Base-by-base conservation (phyloP, 768 basidiomycete species). In the Hypsizygus marmoreus region DNA sequence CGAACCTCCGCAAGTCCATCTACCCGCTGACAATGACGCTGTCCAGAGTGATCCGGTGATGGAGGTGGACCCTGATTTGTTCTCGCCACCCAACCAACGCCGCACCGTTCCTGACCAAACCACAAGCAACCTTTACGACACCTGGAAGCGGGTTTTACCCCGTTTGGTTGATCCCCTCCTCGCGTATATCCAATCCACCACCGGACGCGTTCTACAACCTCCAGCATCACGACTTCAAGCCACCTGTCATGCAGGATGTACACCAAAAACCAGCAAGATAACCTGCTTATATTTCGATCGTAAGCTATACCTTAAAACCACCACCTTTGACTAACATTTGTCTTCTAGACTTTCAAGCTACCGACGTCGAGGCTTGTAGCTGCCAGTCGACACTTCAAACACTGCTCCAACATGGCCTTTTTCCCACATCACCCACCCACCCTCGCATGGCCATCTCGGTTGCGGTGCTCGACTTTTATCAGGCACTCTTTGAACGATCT, bases 401-500 rank as follows among this genome's bases (percentile, higher is more conserved):
- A 1, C 65, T 72, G 2, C 49, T 71, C 3, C 23, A 44, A 5
- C 41, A 62, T 37, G 63, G 71, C 2, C 43, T 70, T 2, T 74
- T 72, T 35, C 70, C 69, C 1, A 59, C 57, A 4, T 46, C 65
- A 10, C 63, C 63, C 1, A 40, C 47, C 0, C 45, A 61, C 19
- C 56, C 54, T 5, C 51, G 50, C 11, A 58, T 60, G 39, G 62
- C 64, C 19, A 5, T 60, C 30, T 50, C 70, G 25, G 49, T 70
- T 2, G 57, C 67, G 4, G 50, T 71, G 0, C 45, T 71, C 0
- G 49, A 63, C 1, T 69, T 71, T 40, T 71, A 69, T 42, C 43
- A 33, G 0, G 56, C 62, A 1, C 47, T 71, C 1, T 73, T 73
- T 31, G 62, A 72, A 43, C 49, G 57, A 0, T 69, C 71, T 0